Percentiles rank a stretch among this genome's conserved stretches.
Evolutionary conservation across 208 protist genomes (phyloP).

Genomic region (Acanthamoeba royreba): DNA sequence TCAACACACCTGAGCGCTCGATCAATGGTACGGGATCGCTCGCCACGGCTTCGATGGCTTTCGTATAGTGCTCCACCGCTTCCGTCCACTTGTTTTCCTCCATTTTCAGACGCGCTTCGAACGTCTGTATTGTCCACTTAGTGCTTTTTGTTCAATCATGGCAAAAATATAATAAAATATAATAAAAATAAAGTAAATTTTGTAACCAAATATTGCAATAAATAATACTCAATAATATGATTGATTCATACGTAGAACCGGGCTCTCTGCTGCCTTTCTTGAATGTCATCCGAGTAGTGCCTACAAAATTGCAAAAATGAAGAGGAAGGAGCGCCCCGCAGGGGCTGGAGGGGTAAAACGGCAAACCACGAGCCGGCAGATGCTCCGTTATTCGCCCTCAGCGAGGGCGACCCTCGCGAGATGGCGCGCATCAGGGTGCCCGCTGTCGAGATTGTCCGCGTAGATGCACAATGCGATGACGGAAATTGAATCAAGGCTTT

Average conservation of each 20-base stretch:
- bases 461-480: too few relatives aligned
- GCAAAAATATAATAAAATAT: not conserved
- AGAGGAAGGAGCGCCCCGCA: not conserved
- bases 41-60: not conserved
- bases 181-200: not conserved
- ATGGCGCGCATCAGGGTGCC: too few relatives aligned
- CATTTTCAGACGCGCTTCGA: not conserved
- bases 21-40: not conserved
- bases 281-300: not conserved
- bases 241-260: slow-evolving; percentile 13
- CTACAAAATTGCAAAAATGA: not conserved
- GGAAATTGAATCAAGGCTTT: too few relatives aligned
- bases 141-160: not conserved
- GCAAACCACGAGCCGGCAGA: too few relatives aligned
- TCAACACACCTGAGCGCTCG: not conserved
- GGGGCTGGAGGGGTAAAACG: too few relatives aligned
- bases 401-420: too few relatives aligned
- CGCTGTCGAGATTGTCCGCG: too few relatives aligned
- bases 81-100: slow-evolving; percentile 3
- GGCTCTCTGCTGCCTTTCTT: not conserved
- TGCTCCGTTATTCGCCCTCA: too few relatives aligned
- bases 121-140: not conserved
- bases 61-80: not conserved
- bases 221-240: too few relatives aligned
- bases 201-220: too few relatives aligned